Evolutionary conservation across 192 early-diverging fungal genomes (phyloP).

Genomic region (Kickxella alabastrina): DNA sequence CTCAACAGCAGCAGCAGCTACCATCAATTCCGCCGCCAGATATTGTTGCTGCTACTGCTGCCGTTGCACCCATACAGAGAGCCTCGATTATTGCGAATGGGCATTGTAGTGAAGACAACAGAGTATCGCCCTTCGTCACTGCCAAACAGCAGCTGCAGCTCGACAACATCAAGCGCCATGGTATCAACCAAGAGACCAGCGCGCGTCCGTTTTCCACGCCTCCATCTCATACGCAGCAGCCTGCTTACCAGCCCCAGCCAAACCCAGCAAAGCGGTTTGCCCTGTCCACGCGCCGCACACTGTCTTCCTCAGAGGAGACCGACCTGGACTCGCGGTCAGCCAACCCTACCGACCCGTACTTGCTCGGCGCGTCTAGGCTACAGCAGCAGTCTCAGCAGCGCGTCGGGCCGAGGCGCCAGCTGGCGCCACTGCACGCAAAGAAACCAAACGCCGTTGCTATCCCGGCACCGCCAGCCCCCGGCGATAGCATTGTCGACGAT

Average conservation of each 20-base stretch:
- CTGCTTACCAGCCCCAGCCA: too few species aligned
- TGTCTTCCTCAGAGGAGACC: slow-evolving; percentile 10
- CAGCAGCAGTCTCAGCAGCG: slow-evolving; percentile 1
- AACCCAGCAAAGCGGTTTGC: slow-evolving; percentile 12
- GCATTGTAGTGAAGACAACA: too few species aligned
- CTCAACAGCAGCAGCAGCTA: background rate
- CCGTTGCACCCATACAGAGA: too few species aligned
- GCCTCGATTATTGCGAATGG: too few species aligned
- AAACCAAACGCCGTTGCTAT: slow-evolving; percentile 2
- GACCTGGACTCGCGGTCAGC: slow-evolving; percentile 2
- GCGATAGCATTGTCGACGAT: slow-evolving; percentile 55
- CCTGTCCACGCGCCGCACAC: slow-evolving; percentile 14
- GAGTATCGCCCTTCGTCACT: slow-evolving; percentile 26
- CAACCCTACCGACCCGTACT: background rate
- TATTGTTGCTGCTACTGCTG: too few species aligned
- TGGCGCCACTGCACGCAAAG: slow-evolving; percentile 22
- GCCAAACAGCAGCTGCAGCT: slow-evolving; percentile 34
- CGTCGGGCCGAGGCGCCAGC: slow-evolving; percentile 1
- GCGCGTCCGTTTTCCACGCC: background rate
- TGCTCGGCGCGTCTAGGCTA: background rate
- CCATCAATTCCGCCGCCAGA: too few species aligned
- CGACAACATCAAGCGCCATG: slow-evolving; percentile 28
- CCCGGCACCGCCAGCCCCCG: slow-evolving; percentile 2
- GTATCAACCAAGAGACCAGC: background rate
- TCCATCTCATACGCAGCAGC: too few species aligned